Evolutionary conservation across 1,139 yeast genomes (phyloP), one percentile per base, ranked within the genome.

Genomic region (Saccharomyces hybrid): DNA sequence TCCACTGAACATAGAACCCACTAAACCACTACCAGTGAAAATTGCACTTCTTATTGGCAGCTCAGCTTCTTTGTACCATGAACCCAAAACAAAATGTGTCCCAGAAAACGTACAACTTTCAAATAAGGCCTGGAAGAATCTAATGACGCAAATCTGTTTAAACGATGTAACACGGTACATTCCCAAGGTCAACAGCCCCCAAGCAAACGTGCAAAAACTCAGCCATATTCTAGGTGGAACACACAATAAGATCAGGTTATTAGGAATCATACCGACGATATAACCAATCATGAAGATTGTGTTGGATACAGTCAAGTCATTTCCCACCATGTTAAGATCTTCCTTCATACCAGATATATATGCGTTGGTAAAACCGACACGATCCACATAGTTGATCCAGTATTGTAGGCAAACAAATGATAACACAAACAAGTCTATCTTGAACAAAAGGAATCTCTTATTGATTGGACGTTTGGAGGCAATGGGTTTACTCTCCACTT

Each of bases 261-360:
- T 77, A 1, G 87, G 87, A 44, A 83, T 67, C 73, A 81, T 76
- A 4, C 83, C 82, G 14, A 82, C 71, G 27, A 80, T 76, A 65
- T 81, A 82, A 1, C 88, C 88, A 5, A 82, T 78, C 9, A 80
- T 80, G 66, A 82, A 83, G 50, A 79, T 75, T 0, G 86, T 80
- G 58, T 79, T 78, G 52, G 81, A 75, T 31, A 76, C 59, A 59
- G 80, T 81, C 55, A 73, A 71, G 58, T 77, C 75, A 58, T 81
- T 73, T 16, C 83, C 82, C n/a, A 68, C 60, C 75, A 83, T 73
- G 3, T 72, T 64, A 51, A 82, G 61, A 50, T 77, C 83, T 52
- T 80, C 79, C 60, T 77, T 75, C 82, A 83, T 77, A 3, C 86
- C 87, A 2, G 82, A 76, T 25, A 82, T 84, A 63, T 81, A 83